Evolutionary conservation across 768 basidiomycete species (phyloP), one percentile per base, ranked within the genome.

Genomic region (Tylopilus sp.): DNA sequence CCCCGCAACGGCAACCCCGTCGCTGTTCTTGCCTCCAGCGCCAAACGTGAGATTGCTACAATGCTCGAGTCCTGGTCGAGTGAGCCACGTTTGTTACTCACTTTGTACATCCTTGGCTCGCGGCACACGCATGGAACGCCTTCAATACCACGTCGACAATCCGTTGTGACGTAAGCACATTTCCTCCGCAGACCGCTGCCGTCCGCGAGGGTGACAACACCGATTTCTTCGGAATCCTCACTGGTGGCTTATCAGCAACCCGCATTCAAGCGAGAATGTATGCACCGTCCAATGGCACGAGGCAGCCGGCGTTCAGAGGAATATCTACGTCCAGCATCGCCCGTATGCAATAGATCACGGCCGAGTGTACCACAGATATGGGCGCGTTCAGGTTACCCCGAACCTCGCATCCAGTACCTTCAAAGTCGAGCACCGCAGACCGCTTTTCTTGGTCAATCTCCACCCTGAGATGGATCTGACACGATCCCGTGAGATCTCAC

Each of bases 101-200:
- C 91, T 95, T 95, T 42, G 91, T 94, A 63, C 91, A 92, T 2
- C 95, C 95, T 66, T 97, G 94, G 62, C 89, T 92, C 0, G 93
- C 95, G 17, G 93, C 92, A 43, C 85, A 87, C 4, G 92, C 93
- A 61, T 88, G 81, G 75, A 98, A 97, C 0, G 94, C 93, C 67
- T 89, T 92, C 31, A 98, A 74, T 30, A 98, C 89, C 3, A 95
- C 92, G 64, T 98, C 95, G 3, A 95, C 91, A 41, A 96, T 90
- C n/a, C 95, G 79, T 64, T 96, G 94, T 6, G 86, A 89, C 4
- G 92, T 94, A 41, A 92, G 73, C 2, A 95, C 92, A 64, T 97
- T 98, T 12, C 94, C 94, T 28, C 89, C 93, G 57, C 92, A 95
- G 6, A 96, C 92, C 0, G 94, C 95, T 11, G 89, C 91, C 0